Evolutionary conservation across 768 basidiomycete genomes (phyloP).

Genomic region (Trametopsis cervina): DNA sequence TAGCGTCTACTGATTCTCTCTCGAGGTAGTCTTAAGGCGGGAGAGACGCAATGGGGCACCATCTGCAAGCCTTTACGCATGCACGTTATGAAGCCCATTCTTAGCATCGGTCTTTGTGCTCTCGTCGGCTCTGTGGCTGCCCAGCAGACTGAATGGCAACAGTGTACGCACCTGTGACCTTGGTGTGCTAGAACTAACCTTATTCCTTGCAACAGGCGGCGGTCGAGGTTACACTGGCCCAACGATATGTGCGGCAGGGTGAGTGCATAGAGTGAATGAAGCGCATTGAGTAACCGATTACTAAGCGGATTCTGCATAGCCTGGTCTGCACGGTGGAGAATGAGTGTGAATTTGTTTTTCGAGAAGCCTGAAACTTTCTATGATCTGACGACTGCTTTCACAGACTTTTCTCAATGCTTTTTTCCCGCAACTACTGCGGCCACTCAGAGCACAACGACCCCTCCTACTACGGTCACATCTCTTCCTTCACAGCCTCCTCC

Average conservation of each 20-base stretch:
- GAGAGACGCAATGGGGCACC: not conserved
- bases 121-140: not conserved
- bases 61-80: not conserved
- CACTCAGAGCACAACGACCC: slow-evolving; percentile 3
- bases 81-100: not conserved
- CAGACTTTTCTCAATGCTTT: slow-evolving; percentile 37
- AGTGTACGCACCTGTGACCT: not conserved
- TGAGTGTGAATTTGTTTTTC: too few relatives aligned
- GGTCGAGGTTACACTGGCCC: not conserved
- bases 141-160: not conserved
- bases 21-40: not conserved
- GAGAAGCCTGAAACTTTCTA: slow-evolving; percentile 3
- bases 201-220: not conserved
- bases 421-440: slow-evolving; percentile 16
- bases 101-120: not conserved
- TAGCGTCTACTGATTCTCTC: not conserved
- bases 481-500: slow-evolving; percentile 12
- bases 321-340: slow-evolving; percentile 22
- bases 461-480: slow-evolving; percentile 16
- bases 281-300: not conserved
- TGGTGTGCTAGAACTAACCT: not conserved
- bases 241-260: not conserved
- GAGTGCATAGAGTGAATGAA: not conserved
- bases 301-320: slow-evolving; percentile 10
- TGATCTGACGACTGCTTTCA: not conserved